Conservation (phyloP, 176 grass and related monocot species). For the Carex littledalei region DNA sequence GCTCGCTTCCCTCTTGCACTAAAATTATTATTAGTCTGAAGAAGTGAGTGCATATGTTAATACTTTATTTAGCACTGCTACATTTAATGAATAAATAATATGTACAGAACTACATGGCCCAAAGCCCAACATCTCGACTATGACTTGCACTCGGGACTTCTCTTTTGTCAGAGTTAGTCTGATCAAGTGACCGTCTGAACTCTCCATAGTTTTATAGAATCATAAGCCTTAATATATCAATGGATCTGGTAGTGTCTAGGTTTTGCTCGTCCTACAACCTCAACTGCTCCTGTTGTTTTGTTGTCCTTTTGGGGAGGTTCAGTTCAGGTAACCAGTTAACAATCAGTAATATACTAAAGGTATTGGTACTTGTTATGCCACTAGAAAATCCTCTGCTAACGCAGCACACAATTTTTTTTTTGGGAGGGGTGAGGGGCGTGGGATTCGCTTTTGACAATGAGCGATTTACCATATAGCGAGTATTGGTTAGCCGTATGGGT, state of each 20-base stretch:
- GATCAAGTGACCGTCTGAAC: background rate
- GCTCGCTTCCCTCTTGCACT: slow-evolving; percentile 31
- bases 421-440: too few species aligned
- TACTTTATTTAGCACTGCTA: background rate
- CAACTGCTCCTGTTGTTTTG: background rate
- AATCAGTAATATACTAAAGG: background rate
- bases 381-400: background rate
- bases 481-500: background rate
- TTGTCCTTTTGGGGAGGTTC: background rate
- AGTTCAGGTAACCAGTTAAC: background rate
- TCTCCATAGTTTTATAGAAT: background rate
- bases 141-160: background rate
- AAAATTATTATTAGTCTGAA: background rate
- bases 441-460: background rate
- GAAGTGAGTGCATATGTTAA: slow-evolving; percentile 5
- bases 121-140: background rate
- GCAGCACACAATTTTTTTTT: background rate
- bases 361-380: background rate
- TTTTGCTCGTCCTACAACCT: background rate
- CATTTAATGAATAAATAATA: background rate
- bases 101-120: background rate
- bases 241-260: background rate
- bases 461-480: background rate
- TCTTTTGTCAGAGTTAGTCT: background rate
- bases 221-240: background rate